Conservation (phyloP, 257 asterid species). For the Forsythia suspensa region DNA sequence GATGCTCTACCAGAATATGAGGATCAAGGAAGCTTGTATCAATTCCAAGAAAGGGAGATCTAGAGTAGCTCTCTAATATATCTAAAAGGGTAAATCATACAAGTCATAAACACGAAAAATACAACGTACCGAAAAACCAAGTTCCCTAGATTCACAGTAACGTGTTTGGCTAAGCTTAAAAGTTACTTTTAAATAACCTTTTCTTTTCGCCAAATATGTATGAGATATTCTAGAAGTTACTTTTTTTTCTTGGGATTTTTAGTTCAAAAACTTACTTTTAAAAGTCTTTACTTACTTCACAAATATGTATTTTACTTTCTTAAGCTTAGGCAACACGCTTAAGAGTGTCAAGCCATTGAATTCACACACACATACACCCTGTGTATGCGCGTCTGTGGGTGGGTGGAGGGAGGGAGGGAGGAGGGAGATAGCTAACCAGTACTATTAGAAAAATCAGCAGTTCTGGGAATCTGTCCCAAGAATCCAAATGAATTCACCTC, state of each 20-base stretch:
- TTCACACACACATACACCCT: neutral
- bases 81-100: conserved; percentile 24
- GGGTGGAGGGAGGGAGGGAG: neutral
- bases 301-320: neutral
- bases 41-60: conserved; percentile 40
- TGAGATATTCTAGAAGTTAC: neutral
- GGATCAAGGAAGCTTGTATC: conserved; percentile 37
- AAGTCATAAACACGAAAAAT: neutral
- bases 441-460: conserved; percentile 40
- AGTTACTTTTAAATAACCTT: neutral
- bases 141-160: neutral
- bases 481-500: conserved; percentile 34
- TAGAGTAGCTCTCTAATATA: conserved; percentile 36
- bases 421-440: conserved; percentile 26
- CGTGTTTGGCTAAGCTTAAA: neutral
- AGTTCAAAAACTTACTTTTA: neutral
- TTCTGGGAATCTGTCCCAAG: conserved; percentile 44
- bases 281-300: neutral
- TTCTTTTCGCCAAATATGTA: neutral
- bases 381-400: neutral
- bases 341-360: neutral
- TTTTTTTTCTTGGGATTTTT: neutral
- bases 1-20: conserved; percentile 25
- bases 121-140: neutral
- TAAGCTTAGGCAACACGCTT: neutral